Percentiles rank a stretch among this genome's conserved stretches.
Evolutionary conservation across 768 basidiomycete species (phyloP).

Genomic region (Russula sp.): DNA sequence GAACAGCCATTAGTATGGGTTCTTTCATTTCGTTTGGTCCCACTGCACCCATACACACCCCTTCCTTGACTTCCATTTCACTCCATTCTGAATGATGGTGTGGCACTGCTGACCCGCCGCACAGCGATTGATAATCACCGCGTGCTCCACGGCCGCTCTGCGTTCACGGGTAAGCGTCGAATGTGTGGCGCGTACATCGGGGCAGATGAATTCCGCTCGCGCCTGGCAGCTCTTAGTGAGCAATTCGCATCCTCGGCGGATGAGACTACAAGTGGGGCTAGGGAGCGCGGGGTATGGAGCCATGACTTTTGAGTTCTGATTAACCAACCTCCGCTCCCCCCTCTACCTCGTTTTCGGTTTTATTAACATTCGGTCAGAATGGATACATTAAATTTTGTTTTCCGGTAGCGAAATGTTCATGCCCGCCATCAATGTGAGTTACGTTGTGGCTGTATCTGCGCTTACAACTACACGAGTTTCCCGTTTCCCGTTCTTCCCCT

Average conservation of each 20-base stretch:
- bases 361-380: neutral
- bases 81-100: neutral
- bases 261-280: neutral
- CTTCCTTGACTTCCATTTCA: neutral
- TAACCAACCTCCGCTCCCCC: neutral
- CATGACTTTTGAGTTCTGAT: constrained; percentile 16
- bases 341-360: neutral
- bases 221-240: constrained; percentile 61
- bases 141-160: constrained; percentile 90
- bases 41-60: neutral
- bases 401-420: neutral
- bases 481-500: neutral
- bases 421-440: neutral
- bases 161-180: constrained; percentile 78
- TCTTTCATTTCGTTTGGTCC: neutral
- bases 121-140: constrained; percentile 89
- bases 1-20: constrained; percentile 72
- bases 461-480: neutral
- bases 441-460: neutral
- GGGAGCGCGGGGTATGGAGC: constrained; percentile 25
- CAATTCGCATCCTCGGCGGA: constrained; percentile 41
- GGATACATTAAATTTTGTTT: neutral
- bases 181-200: constrained; percentile 98
- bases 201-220: constrained; percentile 82
- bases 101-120: neutral